Base-by-base conservation (phyloP, 2,329 filamentous ascomycete species). In the Calonectria naviculata region DNA sequence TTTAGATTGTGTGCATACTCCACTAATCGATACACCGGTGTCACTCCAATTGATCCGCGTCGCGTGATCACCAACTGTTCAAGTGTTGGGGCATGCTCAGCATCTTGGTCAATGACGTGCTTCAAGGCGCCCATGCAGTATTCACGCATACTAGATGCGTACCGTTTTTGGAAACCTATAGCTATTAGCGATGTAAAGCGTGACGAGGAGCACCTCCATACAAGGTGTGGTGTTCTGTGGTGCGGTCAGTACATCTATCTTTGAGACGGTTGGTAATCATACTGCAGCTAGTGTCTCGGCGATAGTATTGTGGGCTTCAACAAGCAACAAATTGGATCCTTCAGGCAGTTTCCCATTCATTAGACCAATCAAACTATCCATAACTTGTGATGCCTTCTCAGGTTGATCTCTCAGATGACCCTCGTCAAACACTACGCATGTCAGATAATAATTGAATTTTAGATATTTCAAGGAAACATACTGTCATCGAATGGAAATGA, bases 401-500 rank as follows among this genome's bases (percentile, higher is more conserved):
- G 58, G 58, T 26, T 62, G 38, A 26, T 62, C 26, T 46, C 17
- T 36, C 28, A 62, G 13, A n/a, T 62, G 41, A 17, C 58, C 58
- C 10, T 62, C 26, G 13, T 62, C 38, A 46, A 62, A 62, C 58
- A 62, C 58, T 62, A 34, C 2, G 1, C 5, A 44, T 46, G 4
- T 54, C 24, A 5, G 56, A n/a, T 4, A 5, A 12, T 36, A 5
- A 19, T 31, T 4, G 6, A 15, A 15, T n/a, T 24, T 62, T 42
- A 15, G 31, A 28, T 21, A 6, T 65, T 26, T n/a, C 28, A 17
- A 13, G 31, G 17, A n/a, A 41, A 58, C 49, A 24, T 44, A 52
- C 64, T 58, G 26, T 74, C 70, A 2, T 56, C 26, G 1, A 70
- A 47, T 7, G 72, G 34, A 17, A 67, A 58, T 36, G 46, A 13